A percentile compares a stretch with the other conserved stretches of the same genome.
Evolutionary conservation across 495 filamentous ascomycete genomes (phyloP).

Genomic region (Penicilliopsis zonata): DNA sequence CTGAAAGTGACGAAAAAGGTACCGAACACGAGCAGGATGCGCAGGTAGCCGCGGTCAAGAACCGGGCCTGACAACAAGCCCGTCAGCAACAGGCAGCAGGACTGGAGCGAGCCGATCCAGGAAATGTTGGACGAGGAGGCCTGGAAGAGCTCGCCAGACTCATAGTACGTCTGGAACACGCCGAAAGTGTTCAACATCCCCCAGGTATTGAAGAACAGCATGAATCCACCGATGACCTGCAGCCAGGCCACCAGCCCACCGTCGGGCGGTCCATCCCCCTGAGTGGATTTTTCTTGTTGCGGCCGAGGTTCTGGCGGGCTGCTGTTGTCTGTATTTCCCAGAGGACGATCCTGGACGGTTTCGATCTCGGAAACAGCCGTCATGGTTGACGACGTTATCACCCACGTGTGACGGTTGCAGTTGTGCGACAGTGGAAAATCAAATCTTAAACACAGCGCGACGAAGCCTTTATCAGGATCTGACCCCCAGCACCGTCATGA

Average conservation of each 20-base stretch:
- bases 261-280: no score
- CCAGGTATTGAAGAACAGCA: conserved; percentile 20
- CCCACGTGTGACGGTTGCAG: no score
- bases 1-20: conserved; percentile 39
- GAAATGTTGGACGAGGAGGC: conserved; percentile 36
- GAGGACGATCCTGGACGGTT: no score
- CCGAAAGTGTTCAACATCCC: conserved; percentile 22
- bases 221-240: conserved; percentile 13
- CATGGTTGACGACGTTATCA: no score
- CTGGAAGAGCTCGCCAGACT: conserved; percentile 19
- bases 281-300: no score
- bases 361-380: no score
- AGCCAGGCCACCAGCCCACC: conserved; percentile 17
- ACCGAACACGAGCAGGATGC: conserved; percentile 30
- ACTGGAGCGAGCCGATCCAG: conserved; percentile 49
- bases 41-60: conserved; percentile 47
- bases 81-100: conserved; percentile 40
- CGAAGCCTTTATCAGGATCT: no score
- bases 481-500: no score
- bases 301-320: no score
- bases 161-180: conserved; percentile 15
- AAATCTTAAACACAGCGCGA: no score
- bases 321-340: no score
- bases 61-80: conserved; percentile 43
- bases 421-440: no score